Percentiles rank a stretch among this genome's conserved stretches.
These are phyloP conservation scores for Aspergillus homomorphus DNA, from an alignment of 495 filamentous ascomycete species.

Conservation along the genomic window DNA sequence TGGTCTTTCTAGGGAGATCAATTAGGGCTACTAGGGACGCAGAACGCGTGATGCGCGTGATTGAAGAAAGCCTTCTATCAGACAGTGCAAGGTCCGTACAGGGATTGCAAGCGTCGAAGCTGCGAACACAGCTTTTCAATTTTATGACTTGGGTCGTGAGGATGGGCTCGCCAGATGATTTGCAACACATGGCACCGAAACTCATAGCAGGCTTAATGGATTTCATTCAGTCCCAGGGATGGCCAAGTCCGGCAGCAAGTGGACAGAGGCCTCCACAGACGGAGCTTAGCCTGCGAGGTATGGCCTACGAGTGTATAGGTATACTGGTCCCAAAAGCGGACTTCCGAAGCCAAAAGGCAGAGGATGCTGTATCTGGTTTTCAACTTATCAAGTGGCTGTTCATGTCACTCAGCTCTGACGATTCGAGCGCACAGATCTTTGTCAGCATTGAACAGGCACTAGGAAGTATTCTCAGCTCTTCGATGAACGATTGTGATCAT, in stretches of 20 bases:
- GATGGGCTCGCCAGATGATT: constrained; percentile 58
- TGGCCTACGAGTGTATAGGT: constrained; percentile 83
- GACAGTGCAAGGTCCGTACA: constrained; percentile 46
- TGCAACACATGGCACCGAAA: constrained; percentile 62
- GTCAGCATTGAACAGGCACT: constrained; percentile 88
- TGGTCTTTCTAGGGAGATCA: constrained; percentile 75
- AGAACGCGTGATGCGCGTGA: constrained; percentile 60
- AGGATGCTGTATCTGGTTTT: constrained; percentile 49
- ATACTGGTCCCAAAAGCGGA: constrained; percentile 60
- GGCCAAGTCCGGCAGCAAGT: constrained; percentile 61
- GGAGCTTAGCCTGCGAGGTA: constrained; percentile 62
- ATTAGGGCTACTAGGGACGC: constrained; percentile 62
- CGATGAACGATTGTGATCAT: constrained; percentile 44
- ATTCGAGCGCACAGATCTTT: constrained; percentile 66
- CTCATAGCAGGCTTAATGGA: constrained; percentile 68
- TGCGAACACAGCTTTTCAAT: constrained; percentile 80
- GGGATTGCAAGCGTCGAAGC: constrained; percentile 67
- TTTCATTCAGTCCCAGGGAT: constrained; percentile 78
- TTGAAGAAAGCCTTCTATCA: constrained; percentile 61
- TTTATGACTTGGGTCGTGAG: constrained; percentile 86
- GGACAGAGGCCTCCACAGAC: constrained; percentile 49
- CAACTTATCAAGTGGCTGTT: constrained; percentile 76
- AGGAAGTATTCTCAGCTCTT: constrained; percentile 66
- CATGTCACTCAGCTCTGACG: constrained; percentile 74
- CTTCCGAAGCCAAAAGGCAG: constrained; percentile 29